A percentile compares a stretch with the other conserved stretches of the same genome.
These are phyloP conservation scores for Colletotrichum phormii DNA, from an alignment of 2,329 filamentous ascomycete genomes.

Conservation along the genomic window DNA sequence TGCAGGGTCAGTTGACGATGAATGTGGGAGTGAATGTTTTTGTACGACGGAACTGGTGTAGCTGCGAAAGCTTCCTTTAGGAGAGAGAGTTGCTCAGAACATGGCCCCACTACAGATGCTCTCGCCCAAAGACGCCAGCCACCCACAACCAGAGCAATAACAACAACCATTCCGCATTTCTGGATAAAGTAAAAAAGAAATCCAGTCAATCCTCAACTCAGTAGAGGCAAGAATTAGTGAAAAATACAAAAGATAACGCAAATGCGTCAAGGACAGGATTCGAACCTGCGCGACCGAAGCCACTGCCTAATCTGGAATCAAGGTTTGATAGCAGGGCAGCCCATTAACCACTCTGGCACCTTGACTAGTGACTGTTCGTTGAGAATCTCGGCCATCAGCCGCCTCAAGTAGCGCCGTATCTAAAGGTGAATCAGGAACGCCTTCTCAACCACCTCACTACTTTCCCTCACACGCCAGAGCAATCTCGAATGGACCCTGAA, in stretches of 20 bases:
- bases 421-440: no score
- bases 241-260: no score
- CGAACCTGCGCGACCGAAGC: conserved; percentile 38
- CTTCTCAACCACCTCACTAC: background rate
- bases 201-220: no score
- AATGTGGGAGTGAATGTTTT: no score
- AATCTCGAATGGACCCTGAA: background rate
- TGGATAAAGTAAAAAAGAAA: background rate
- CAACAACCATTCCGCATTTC: background rate
- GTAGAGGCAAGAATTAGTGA: background rate
- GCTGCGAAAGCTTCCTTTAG: no score
- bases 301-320: conserved; percentile 30
- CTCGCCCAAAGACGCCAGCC: background rate
- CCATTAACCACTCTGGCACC: conserved; percentile 38
- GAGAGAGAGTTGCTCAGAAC: no score
- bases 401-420: fast-evolving
- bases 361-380: conserved; percentile 8
- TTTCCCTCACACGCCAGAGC: background rate
- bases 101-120: no score
- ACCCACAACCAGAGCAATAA: background rate
- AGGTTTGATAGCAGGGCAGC: conserved; percentile 34
- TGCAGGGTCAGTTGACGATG: background rate
- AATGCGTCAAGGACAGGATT: conserved; percentile 35
- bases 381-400: fast-evolving
- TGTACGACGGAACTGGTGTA: no score